Base-by-base conservation (phyloP, 768 basidiomycete genomes). In the Leccinum arenicola region DNA sequence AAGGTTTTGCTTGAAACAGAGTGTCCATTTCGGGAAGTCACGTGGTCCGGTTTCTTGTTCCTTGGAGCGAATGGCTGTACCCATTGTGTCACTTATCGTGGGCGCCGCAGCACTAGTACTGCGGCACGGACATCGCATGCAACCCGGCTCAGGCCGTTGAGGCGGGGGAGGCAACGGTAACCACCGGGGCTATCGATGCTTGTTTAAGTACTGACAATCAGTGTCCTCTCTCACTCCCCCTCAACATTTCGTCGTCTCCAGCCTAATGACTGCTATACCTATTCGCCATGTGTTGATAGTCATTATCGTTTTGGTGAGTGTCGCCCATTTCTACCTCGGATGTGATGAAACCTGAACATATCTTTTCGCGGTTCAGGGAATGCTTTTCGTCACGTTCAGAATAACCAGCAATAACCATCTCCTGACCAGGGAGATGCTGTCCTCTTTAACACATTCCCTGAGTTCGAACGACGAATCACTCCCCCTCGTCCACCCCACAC, bases 261-360 rank as follows among this genome's bases (percentile, higher is more conserved):
- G 40, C 11, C 6, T 19, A 53, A 55, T 43, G 45, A 70, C 68
- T 66, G 55, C 54, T 19, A 48, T 70, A 55, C 64, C 63, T 0
- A 29, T 62, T 56, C 70, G 70, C 19, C 50, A 70, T 64, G 60
- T 65, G 35, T 27, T 61, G 17, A 19, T 62, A 49, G 65, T 59
- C 23, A 17, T 55, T 15, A 43, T 53, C 52, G 23, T 71, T 40
- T 14, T 72, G 4, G 70, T 71, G 61, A 64, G 70, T 61, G 43
- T 19, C 29, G 10, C 53, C 17, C 2, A 35, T 15, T 9, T 23
- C n/a, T 19, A 11, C 4, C n/a, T 3, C 4, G 6, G 0, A 5
- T 19, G 19, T 35, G 4, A 15, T 19, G 12, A 29, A 10, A 21
- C 23, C 49, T 56, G 27, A 55, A 45, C 35, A 4, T 40, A 25